Base-by-base conservation (phyloP, 2,329 filamentous ascomycete genomes). In the Zelopaecilomyces penicillatus region DNA sequence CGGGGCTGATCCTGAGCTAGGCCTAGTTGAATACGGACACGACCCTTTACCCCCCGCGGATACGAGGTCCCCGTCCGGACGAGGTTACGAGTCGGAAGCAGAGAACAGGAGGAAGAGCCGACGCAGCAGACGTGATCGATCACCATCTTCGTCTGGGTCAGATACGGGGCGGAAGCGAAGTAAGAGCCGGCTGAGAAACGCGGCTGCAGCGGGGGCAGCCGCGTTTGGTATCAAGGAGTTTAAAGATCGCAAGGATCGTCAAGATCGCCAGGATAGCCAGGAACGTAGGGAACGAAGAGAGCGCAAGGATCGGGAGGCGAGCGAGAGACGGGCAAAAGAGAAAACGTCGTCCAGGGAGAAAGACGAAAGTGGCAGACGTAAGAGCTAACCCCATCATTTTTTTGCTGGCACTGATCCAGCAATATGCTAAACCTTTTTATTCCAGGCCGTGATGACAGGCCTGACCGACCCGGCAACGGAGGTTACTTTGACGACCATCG, bases 11-110 rank as follows among this genome's bases (percentile, higher is more conserved):
- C 73, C 71, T 69, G 76, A 80, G 67, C 68, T 82, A 79, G 79
- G 78, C 67, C 71, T 82, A 71, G 76, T 83, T 73, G 76, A 82
- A 63, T 83, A 83, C 69, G 79, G 79, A 54, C 70, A 67, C 58
- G 70, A 74, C 52, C 77, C 78, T 55, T 69, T 83, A 52, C 64
- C 65, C 52, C 68, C 68, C 19, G 19, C 19, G 50, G 57, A 63
- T 48, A 60, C 64, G 52, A 62, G 60, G 39, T 57, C 63, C 50
- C 59, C 62, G 39, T 52, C 55, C 28, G 58, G 55, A 34, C 56
- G 64, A 46, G 65, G 62, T 45, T 73, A 75, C 57, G 74, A 74
- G 46, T 71, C 71, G 44, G 72, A 73, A 43, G 65, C 64, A 44
- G 70, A 74, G 49, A 68, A 69, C 47, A 61, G 61, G 45, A 59